Percentiles rank a stretch among this genome's conserved stretches.
Evolutionary conservation across 2,329 filamentous ascomycete genomes (phyloP).

Genomic region (Sphaerulina populicola): DNA sequence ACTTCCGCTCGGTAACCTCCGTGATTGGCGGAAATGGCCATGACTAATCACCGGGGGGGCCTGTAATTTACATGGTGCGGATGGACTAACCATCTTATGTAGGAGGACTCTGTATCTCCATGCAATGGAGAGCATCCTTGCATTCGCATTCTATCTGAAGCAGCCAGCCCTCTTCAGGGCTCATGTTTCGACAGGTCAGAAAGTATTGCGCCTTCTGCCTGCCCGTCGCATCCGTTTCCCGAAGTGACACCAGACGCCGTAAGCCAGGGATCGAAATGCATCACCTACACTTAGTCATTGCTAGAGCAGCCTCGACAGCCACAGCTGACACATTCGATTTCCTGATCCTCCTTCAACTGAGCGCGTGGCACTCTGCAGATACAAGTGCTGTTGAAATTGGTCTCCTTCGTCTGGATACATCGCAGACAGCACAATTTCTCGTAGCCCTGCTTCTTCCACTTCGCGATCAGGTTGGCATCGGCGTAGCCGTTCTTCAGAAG

Average conservation of each 20-base stretch:
- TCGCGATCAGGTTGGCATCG: constrained; percentile 89
- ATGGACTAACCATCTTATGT: no score
- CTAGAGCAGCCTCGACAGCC: constrained; percentile 87
- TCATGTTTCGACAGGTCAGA: neutral
- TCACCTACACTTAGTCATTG: constrained; percentile 53
- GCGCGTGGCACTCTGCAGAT: constrained; percentile 90
- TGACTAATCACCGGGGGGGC: no score
- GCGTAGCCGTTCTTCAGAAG: constrained; percentile 94
- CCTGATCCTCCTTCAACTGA: constrained; percentile 80
- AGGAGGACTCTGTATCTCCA: no score
- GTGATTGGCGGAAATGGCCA: no score
- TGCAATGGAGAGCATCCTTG: no score
- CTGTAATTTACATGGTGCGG: no score
- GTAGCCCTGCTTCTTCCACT: constrained; percentile 99
- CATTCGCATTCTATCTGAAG: no score
- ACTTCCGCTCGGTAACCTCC: no score
- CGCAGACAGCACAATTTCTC: constrained; percentile 95
- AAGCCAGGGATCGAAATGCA: neutral
- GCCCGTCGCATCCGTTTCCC: neutral
- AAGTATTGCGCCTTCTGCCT: neutral
- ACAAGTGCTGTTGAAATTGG: constrained; percentile 95
- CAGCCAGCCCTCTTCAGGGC: neutral
- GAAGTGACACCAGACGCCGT: neutral
- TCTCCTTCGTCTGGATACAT: constrained; percentile 99
- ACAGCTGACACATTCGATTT: constrained; percentile 89